Evolutionary conservation across 352 stramenopile genomes (phyloP).

Genomic region (Aphanomyces astaci): DNA sequence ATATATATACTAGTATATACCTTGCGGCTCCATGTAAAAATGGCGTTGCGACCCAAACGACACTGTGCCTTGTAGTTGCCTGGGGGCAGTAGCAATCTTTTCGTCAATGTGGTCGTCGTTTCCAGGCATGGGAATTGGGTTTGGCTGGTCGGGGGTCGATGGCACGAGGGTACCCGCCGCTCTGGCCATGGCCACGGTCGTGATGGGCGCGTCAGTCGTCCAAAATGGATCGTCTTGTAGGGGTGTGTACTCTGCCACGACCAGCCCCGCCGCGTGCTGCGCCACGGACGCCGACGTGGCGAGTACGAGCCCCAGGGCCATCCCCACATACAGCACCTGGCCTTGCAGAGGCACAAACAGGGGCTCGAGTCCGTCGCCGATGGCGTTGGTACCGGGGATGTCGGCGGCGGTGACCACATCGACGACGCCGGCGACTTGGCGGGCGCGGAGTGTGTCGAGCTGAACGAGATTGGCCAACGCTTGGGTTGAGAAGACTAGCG

Average conservation of each 20-base stretch:
- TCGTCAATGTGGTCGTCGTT: slow-evolving; percentile 27
- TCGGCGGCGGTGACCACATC: slow-evolving; percentile 34
- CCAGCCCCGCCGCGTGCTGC: slow-evolving; percentile 26
- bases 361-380: slow-evolving; percentile 26
- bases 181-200: slow-evolving; percentile 35
- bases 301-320: slow-evolving; percentile 36
- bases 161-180: slow-evolving; percentile 24
- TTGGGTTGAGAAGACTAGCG: slow-evolving; percentile 30
- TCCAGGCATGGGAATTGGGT: not conserved
- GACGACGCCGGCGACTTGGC: slow-evolving; percentile 30
- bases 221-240: slow-evolving; percentile 29
- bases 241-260: slow-evolving; percentile 30
- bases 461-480: slow-evolving; percentile 25
- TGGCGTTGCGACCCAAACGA: slow-evolving; percentile 37
- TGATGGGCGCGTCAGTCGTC: slow-evolving; percentile 29
- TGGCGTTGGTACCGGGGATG: slow-evolving; percentile 30
- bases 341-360: slow-evolving; percentile 42
- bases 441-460: slow-evolving; percentile 28
- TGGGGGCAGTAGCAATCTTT: slow-evolving; percentile 24
- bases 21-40: slow-evolving; percentile 55
- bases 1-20: too few species aligned
- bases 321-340: slow-evolving; percentile 34
- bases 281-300: slow-evolving; percentile 32
- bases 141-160: not conserved
- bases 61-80: slow-evolving; percentile 26